Evolutionary conservation across 192 early-diverging fungal species (phyloP).

Genomic region (Coemansia sp.): DNA sequence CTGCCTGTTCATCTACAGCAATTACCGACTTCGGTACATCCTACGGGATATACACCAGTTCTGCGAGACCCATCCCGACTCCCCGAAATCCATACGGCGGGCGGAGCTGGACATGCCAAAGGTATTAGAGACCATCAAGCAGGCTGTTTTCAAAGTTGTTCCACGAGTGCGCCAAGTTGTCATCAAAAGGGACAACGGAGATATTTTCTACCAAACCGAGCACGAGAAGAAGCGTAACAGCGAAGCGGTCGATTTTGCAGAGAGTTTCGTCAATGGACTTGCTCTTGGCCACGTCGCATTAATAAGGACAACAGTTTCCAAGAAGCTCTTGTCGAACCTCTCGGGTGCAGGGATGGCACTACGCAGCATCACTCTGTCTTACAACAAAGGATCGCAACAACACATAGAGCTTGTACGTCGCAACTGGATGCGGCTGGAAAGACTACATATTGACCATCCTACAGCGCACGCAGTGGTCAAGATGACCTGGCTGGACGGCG

Average conservation of each 20-base stretch:
- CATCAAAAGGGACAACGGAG: background rate
- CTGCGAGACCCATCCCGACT: too few species aligned
- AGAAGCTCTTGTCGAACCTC: constrained; percentile 3
- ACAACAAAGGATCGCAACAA: constrained; percentile 14
- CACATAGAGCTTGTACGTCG: constrained; percentile 29
- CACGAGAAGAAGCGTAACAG: constrained; percentile 3
- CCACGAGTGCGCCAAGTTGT: background rate
- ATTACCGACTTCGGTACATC: too few species aligned
- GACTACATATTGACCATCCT: constrained; percentile 8
- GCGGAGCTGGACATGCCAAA: background rate
- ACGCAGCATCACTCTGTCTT: constrained; percentile 25
- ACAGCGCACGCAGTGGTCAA: constrained; percentile 17
- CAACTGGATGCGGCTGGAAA: constrained; percentile 23
- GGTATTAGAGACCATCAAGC: background rate
- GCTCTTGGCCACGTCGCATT: constrained; percentile 13
- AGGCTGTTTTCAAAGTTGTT: background rate
- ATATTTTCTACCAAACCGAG: background rate
- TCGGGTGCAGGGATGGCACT: constrained; percentile 2
- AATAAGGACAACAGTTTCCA: background rate
- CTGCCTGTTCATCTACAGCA: background rate
- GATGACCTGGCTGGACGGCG: constrained; percentile 6
- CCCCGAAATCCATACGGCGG: too few species aligned
- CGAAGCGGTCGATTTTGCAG: background rate
- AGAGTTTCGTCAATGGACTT: background rate
- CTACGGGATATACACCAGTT: too few species aligned